Evolutionary conservation across 148 eudicot species (phyloP), one percentile per base, ranked within the genome.

Genomic region (Rhododendron vialii): DNA sequence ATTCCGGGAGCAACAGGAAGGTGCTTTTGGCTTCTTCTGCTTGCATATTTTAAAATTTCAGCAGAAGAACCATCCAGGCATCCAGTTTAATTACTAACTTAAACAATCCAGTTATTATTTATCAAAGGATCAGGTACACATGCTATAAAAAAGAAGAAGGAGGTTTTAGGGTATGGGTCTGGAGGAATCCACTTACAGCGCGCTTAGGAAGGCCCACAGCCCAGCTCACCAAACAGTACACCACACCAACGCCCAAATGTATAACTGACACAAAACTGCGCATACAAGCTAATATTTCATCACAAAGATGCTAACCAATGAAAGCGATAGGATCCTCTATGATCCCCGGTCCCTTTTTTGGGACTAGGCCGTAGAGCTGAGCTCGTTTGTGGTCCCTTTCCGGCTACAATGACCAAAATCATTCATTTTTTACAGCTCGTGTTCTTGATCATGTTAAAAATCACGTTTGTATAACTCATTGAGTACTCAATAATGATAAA

Each of bases 121-220:
- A 67, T 26, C 26, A n/a, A 65, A 65, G 4, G 1, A 65, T 65
- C 33, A 65, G 30, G 71, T 67, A 26, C 2, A 67, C 74, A 26
- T n/a, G 33, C 14, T 10, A n/a, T 26, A 65, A 10, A 26, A 36
- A 35, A 5, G 0, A 18, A 26, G 22, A 41, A 41, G 5, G 6
- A 6, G 45, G 45, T 53, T 22, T 75, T 24, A 59, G 55, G 63
- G 51, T 14, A 65, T n/a, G 48, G 78, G 61, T 30, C 13, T 28
- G 43, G 80, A 82, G 53, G 30, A 73, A 55, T 9, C 47, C 33
- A 93, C 99, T 97, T 90, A 97, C 99, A 92, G 99, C 98, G 57
- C 99, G 94, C 89, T 97, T 95, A 11, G 99, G 99, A 85, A 97
- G 99, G 87, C 99, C 98, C 53, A 95, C 98, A 26, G 92, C n/a